Conservation (phyloP, 192 early-diverging fungal species). For the Physocladia obscura region DNA sequence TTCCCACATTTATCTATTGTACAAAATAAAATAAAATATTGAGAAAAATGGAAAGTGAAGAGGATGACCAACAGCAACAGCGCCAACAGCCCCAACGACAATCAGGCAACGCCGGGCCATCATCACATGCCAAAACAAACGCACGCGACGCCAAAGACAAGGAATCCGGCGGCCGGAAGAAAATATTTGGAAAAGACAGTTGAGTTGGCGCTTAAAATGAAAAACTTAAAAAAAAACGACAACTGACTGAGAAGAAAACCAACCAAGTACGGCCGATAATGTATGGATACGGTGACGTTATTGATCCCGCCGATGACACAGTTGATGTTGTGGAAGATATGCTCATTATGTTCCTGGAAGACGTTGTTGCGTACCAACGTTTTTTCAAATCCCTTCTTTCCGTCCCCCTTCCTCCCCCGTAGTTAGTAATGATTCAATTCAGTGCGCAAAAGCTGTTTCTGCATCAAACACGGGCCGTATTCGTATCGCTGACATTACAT, state of each 20-base stretch:
- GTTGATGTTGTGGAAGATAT: conserved; percentile 82
- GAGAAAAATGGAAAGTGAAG: too few relatives aligned
- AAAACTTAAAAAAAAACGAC: background rate
- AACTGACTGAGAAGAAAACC: background rate
- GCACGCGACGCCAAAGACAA: too few relatives aligned
- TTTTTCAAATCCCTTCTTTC: background rate
- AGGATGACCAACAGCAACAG: too few relatives aligned
- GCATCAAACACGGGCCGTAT: conserved; percentile 60
- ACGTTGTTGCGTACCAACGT: conserved; percentile 57
- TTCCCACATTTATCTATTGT: too few relatives aligned
- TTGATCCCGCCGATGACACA: conserved; percentile 70
- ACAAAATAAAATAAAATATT: too few relatives aligned
- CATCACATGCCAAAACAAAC: too few relatives aligned
- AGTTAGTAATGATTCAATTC: background rate
- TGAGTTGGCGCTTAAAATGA: too few relatives aligned
- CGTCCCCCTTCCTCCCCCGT: background rate
- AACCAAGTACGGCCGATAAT: conserved; percentile 55
- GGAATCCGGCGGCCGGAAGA: too few relatives aligned
- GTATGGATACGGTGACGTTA: conserved; percentile 85
- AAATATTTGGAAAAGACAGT: too few relatives aligned
- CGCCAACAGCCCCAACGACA: too few relatives aligned
- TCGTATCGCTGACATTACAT: conserved; percentile 73
- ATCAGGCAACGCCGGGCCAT: too few relatives aligned
- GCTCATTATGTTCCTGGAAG: conserved; percentile 72
- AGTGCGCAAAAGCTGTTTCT: conserved; percentile 52